Base-by-base conservation (phyloP, 2,329 filamentous ascomycete genomes). In the Penicillium sp. region DNA sequence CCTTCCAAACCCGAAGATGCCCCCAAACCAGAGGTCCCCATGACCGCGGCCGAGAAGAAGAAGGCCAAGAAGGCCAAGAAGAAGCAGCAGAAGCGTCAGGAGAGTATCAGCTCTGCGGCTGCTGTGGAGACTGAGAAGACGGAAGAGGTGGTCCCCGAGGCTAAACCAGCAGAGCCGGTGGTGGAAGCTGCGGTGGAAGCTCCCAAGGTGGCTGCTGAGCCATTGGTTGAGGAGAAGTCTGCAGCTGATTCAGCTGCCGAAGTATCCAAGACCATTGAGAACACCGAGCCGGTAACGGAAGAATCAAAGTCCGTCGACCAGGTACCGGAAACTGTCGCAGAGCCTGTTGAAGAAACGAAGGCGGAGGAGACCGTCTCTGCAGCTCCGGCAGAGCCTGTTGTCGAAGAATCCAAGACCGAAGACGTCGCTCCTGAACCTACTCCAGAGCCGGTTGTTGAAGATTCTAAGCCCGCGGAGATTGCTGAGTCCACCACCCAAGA, bases 51-150 rank as follows among this genome's bases (percentile, higher is more conserved):
- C 9, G 53, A 58, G 39, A 58, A 43, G 44, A 56, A 61, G 34
- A 57, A 56, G 41, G 56, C 56, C n/a, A 55, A 52, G 46, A 57
- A 57, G 35, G 47, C 50, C 12, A 59, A 56, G 49, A 59, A 57
- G 55, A 56, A 57, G 54, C 53, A 54, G 46, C 56, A 58, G 45
- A 59, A 58, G 43, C 53, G n/a, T 30, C 42, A 54, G 42, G 42
- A 57, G 36, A 53, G 53, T 19, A 49, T 54, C 12, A 48, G 42
- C 41, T 51, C 54, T 29, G 28, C 41, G 14, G 33, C 33, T 33
- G 45, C 47, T 41, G 33, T 49, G n/a, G 56, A 54, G 41, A 41
- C 46, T 8, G 44, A 45, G n/a, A 36, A 49, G 10, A 42, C 41
- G 8, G 41, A 52, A 18, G 49, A 49, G 38, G 46, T 52, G 12